Percentiles rank a stretch among this genome's conserved stretches.
These are phyloP conservation scores for Lolium rigidum DNA, from an alignment of 176 grass and related monocot species.

Conservation along the genomic window DNA sequence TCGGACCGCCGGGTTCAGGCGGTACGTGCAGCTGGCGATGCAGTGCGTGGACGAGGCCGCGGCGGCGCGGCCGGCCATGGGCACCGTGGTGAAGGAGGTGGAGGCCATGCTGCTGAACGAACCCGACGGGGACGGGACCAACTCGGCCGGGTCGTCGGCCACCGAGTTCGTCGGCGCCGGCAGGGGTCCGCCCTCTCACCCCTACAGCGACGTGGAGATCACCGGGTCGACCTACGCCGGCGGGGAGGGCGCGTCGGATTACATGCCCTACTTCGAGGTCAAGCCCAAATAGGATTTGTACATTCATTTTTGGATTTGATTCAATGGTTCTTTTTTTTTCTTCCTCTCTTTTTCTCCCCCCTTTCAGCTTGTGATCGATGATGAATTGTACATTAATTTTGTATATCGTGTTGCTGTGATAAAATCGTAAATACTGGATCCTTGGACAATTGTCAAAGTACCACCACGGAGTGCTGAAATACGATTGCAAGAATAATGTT, in stretches of 20 bases:
- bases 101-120: slow-evolving; percentile 68
- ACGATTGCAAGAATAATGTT: too few relatives aligned
- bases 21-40: slow-evolving; percentile 74
- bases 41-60: slow-evolving; percentile 59
- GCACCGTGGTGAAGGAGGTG: slow-evolving; percentile 61
- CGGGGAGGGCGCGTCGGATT: slow-evolving; percentile 40
- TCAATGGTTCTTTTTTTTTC: neutral
- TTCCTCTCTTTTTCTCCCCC: neutral
- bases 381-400: slow-evolving; percentile 26
- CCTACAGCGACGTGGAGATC: slow-evolving; percentile 52
- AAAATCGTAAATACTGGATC: neutral
- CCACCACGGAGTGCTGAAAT: too few relatives aligned
- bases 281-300: slow-evolving; percentile 49
- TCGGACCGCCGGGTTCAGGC: slow-evolving; percentile 41
- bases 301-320: slow-evolving; percentile 5
- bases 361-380: neutral
- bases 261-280: slow-evolving; percentile 58
- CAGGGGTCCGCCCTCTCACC: slow-evolving; percentile 27
- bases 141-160: slow-evolving; percentile 47
- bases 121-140: neutral
- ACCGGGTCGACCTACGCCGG: slow-evolving; percentile 34
- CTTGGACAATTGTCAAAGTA: neutral
- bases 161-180: slow-evolving; percentile 47
- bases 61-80: slow-evolving; percentile 48
- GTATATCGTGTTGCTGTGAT: neutral